These are phyloP conservation scores for Sporothrix pseudoabietina DNA, from an alignment of 2,329 filamentous ascomycete genomes.

Conservation along the genomic window DNA sequence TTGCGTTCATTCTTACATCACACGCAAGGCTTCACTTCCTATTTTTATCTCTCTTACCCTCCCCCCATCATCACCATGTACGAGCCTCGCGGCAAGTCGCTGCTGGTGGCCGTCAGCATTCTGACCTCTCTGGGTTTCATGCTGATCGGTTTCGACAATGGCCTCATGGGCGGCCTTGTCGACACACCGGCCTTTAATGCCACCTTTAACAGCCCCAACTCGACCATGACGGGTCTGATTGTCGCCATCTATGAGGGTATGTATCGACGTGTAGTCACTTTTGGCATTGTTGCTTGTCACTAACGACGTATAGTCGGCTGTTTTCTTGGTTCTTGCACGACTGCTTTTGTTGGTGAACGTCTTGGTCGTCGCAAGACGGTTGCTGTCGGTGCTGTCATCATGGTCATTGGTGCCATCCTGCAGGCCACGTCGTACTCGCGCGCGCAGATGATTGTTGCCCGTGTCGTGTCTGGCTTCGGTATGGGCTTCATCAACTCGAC, in stretches of 20 bases:
- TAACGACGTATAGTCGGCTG: slow-evolving; percentile 48
- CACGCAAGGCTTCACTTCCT: neutral
- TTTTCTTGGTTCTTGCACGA: slow-evolving; percentile 53
- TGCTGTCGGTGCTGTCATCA: slow-evolving; percentile 41
- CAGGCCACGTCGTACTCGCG: slow-evolving; percentile 43
- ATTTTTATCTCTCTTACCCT: neutral
- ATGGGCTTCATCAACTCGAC: slow-evolving; percentile 44
- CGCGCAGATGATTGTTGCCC: slow-evolving; percentile 47
- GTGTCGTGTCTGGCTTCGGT: slow-evolving; percentile 47
- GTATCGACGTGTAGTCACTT: neutral
- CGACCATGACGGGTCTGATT: slow-evolving; percentile 29
- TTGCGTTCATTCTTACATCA: neutral
- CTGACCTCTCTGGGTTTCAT: slow-evolving; percentile 31
- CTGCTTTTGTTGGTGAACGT: slow-evolving; percentile 42
- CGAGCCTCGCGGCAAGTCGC: slow-evolving; percentile 20
- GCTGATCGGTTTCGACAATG: slow-evolving; percentile 31
- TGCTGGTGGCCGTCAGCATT: slow-evolving; percentile 28
- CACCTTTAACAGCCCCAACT: slow-evolving; percentile 25
- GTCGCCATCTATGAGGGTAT: slow-evolving; percentile 47
- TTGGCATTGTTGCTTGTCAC: neutral
- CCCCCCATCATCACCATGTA: slow-evolving; percentile 29
- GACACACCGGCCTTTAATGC: slow-evolving; percentile 27
- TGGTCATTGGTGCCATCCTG: slow-evolving; percentile 42
- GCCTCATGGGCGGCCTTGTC: slow-evolving; percentile 31
- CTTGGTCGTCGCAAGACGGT: slow-evolving; percentile 43